Percentiles rank a stretch among this genome's conserved stretches.
phyloP scores from a whole-genome alignment of 2,329 filamentous ascomycete species.

The Fusarium protoensiforme region DNA sequence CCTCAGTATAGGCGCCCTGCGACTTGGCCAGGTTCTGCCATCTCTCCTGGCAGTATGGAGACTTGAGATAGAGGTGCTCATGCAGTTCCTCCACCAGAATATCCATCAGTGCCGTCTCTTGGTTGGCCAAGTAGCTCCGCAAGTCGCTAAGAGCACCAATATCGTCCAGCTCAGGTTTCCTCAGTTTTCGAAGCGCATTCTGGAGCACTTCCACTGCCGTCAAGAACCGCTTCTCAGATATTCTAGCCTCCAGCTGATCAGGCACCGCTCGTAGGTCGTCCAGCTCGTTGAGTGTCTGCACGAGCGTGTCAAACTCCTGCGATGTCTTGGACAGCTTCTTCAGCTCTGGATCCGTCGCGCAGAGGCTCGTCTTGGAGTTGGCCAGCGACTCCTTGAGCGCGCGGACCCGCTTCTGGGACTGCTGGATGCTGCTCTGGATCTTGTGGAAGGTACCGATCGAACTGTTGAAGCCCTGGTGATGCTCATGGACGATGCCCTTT shows the following conservation, averaged over 20 bases:
- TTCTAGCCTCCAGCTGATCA: constrained; percentile 91
- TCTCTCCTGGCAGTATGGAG: constrained; percentile 94
- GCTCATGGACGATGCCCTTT: constrained; percentile 96
- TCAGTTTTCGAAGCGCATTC: constrained; percentile 83
- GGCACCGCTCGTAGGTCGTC: constrained; percentile 91
- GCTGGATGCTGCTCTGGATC: constrained; percentile 92
- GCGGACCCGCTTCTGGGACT: constrained; percentile 87
- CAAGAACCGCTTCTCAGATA: constrained; percentile 95
- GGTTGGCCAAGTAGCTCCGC: constrained; percentile 88
- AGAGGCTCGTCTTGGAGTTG: constrained; percentile 82
- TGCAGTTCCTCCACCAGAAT: constrained; percentile 98
- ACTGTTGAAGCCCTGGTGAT: constrained; percentile 99
- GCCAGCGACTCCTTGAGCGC: constrained; percentile 84
- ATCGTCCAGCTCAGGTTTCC: constrained; percentile 88
- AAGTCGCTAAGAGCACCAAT: constrained; percentile 91
- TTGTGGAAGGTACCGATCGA: constrained; percentile 99
- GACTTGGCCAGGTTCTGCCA: constrained; percentile 86
- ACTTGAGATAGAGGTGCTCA: constrained; percentile 97
- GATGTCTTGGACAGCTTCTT: constrained; percentile 89
- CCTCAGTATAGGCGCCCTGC: constrained; percentile 65
- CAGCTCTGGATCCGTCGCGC: constrained; percentile 88
- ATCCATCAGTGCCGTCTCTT: constrained; percentile 91
- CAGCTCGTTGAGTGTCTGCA: constrained; percentile 84
- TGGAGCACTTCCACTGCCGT: constrained; percentile 93
- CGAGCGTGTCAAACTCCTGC: constrained; percentile 88